Evolutionary conservation across 805 yeast genomes (phyloP).

Genomic region (Torulaspora delbrueckii): DNA sequence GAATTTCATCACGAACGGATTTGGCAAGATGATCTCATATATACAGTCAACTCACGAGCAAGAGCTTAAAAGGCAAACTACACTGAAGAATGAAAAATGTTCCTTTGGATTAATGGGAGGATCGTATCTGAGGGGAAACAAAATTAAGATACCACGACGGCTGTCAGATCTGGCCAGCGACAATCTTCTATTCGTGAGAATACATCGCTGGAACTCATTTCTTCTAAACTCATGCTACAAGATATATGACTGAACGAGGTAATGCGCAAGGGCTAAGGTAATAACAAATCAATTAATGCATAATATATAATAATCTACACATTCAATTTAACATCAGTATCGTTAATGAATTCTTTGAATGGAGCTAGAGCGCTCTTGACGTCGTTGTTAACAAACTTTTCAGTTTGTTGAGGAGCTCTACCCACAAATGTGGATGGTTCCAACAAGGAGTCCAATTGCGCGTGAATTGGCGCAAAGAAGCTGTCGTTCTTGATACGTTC

Average conservation of each 20-base stretch:
- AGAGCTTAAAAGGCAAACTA: constrained; percentile 27
- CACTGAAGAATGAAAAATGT: constrained; percentile 40
- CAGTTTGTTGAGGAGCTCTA: constrained; percentile 97
- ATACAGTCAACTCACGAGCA: constrained; percentile 34
- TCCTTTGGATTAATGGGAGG: constrained; percentile 25
- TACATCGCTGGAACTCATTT: constrained; percentile 62
- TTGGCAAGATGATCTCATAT: constrained; percentile 39
- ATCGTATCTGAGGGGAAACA: constrained; percentile 52
- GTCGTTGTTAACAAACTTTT: constrained; percentile 79
- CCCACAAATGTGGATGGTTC: constrained; percentile 96
- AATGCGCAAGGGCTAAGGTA: not conserved
- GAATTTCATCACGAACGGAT: constrained; percentile 44
- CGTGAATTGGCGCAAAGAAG: constrained; percentile 87
- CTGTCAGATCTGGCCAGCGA: constrained; percentile 53
- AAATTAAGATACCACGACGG: constrained; percentile 50
- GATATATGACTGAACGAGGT: not conserved
- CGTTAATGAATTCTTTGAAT: constrained; percentile 52
- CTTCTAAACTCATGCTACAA: constrained; percentile 36
- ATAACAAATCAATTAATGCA: constrained; percentile 1
- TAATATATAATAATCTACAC: constrained; percentile 45
- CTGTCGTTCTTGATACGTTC: constrained; percentile 73
- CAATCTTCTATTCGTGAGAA: constrained; percentile 45
- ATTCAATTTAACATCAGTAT: constrained; percentile 68
- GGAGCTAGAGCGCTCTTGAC: constrained; percentile 79
- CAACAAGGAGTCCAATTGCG: constrained; percentile 69